Conservation (phyloP, 2,329 filamentous ascomycete genomes). For the Coniochaeta sp. region DNA sequence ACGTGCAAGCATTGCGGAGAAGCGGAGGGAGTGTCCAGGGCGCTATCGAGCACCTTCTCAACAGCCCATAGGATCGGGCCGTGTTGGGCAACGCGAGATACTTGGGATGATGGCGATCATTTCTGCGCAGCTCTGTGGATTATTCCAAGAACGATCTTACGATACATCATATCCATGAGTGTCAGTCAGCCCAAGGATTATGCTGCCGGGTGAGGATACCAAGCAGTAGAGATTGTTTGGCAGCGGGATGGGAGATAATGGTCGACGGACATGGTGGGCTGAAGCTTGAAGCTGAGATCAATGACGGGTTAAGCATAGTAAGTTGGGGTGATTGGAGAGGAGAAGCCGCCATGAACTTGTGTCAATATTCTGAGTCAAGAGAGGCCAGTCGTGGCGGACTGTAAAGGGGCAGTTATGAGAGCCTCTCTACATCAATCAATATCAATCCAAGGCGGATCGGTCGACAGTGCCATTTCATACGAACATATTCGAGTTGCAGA, state of each 20-base stretch:
- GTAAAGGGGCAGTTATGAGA: neutral
- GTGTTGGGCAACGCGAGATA: neutral
- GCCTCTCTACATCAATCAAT: neutral
- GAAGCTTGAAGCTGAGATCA: neutral
- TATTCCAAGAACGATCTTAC: neutral
- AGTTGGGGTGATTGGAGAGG: neutral
- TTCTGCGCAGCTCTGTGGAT: neutral
- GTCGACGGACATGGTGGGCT: neutral
- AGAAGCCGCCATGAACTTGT: neutral
- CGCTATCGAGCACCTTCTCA: slow-evolving; percentile 68
- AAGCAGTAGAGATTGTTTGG: neutral
- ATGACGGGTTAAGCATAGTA: neutral
- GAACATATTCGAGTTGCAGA: too few relatives aligned
- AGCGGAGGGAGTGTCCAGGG: slow-evolving; percentile 93
- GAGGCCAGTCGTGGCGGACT: neutral
- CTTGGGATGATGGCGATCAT: neutral
- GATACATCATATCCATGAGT: neutral
- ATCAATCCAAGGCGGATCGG: neutral
- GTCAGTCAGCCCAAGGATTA: neutral
- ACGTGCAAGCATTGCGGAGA: slow-evolving; percentile 78
- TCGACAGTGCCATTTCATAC: neutral
- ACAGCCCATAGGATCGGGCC: neutral
- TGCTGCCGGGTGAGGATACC: neutral
- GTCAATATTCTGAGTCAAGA: neutral
- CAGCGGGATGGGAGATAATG: neutral